Evolutionary conservation across 441 rosid species (phyloP), one percentile per base, ranked within the genome.

Genomic region (Pelargonium australe): DNA sequence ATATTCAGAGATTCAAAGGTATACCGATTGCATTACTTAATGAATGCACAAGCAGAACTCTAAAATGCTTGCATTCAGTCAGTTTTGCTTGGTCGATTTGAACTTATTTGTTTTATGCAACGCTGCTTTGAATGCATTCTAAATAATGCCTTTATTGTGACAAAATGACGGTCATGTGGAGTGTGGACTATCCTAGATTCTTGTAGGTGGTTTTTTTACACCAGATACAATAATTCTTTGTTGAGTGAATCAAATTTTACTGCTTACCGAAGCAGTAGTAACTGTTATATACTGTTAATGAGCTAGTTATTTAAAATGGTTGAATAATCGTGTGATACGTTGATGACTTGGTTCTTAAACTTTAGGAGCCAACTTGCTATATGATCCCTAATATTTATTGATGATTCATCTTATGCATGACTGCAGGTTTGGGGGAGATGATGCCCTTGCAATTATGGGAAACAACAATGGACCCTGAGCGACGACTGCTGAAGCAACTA

Each of bases 1-100:
- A 71, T 77, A 89, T 87, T 75, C 92, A 93, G 79, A 87, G 98
- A 80, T 93, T 93, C 80, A 93, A 93, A 85, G 98, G 98, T 88
- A 77, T 41, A 69, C 44, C 41, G 16, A 37, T 14, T 4, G 49
- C 14, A 10, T 7, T 57, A 10, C 13, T 13, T 34, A 12, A 16
- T 43, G 5, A 16, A 14, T 40, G 64, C 7, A 60, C 12, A 19
- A 20, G 20, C 17, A 7, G 60, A 17, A 4, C 20, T 53, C 10
- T 11, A 17, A 7, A 53, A 53, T 53, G 10, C 8, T 53, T 53
- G 20, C 60, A 16, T 53, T 53, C 20, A 5, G 2, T 11, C 60
- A 14, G 1, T 53, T 53, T 17, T 16, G 60, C 60, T 16, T 53
- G 19, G 6, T 4, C n/a, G 19, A 53, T 14, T 10, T n/a, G 8